Conservation (phyloP, 164 flowering plant species). For the Vitis labrusca region DNA sequence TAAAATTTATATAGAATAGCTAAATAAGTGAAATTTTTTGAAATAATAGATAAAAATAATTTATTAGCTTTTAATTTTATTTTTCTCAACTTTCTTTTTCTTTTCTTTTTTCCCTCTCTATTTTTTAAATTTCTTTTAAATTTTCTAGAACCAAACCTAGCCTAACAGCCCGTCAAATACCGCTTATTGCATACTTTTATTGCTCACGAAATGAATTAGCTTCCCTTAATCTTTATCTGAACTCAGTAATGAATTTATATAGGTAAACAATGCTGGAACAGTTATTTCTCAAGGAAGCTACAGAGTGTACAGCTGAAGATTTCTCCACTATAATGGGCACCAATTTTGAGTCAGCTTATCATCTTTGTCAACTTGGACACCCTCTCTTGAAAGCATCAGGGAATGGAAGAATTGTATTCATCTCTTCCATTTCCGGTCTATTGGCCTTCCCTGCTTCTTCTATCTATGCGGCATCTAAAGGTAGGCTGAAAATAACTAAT, state of each 20-base stretch:
- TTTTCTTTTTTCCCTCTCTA: too few relatives aligned
- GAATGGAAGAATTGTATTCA: slow-evolving; percentile 38
- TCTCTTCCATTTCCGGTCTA: slow-evolving; percentile 43
- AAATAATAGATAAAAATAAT: too few relatives aligned
- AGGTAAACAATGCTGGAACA: slow-evolving; percentile 44
- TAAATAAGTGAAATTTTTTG: too few relatives aligned
- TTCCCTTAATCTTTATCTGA: background rate
- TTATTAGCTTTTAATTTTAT: too few relatives aligned
- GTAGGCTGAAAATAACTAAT: slow-evolving; percentile 5
- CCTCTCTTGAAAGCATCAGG: slow-evolving; percentile 46
- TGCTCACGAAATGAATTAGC: too few relatives aligned
- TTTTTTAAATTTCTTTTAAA: too few relatives aligned
- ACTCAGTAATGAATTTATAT: background rate
- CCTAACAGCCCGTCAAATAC: too few relatives aligned
- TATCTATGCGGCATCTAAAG: slow-evolving; percentile 45
- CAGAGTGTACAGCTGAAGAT: slow-evolving; percentile 21
- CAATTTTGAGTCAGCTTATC: slow-evolving; percentile 47
- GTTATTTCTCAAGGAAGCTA: slow-evolving; percentile 14
- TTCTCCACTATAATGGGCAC: slow-evolving; percentile 18
- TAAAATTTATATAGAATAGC: too few relatives aligned
- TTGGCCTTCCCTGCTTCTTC: slow-evolving; percentile 17
- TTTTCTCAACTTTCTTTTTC: too few relatives aligned
- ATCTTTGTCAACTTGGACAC: slow-evolving; percentile 43
- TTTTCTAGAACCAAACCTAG: too few relatives aligned
- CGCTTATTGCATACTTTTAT: too few relatives aligned